Conservation (phyloP, 2,329 filamentous ascomycete species). For the Alternaria sp. region DNA sequence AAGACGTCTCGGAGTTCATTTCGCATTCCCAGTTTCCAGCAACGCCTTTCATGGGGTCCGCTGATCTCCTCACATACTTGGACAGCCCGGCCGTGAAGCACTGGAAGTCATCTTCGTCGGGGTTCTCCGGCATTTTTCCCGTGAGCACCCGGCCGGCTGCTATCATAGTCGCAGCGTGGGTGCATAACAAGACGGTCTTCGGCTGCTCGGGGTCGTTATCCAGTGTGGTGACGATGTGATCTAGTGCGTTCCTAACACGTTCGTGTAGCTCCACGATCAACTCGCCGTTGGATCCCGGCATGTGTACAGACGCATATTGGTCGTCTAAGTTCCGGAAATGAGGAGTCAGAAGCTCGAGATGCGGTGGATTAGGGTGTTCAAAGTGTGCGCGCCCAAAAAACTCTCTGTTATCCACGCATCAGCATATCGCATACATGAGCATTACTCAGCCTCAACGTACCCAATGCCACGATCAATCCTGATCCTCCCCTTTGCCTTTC, state of each 20-base stretch:
- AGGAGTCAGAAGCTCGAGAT: constrained; percentile 67
- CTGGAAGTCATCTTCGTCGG: constrained; percentile 79
- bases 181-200: constrained; percentile 79
- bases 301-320: constrained; percentile 68
- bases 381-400: constrained; percentile 92
- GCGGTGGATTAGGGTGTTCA: constrained; percentile 80
- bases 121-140: constrained; percentile 74
- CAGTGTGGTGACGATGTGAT: constrained; percentile 74
- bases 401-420: constrained; percentile 58
- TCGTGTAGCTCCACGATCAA: constrained; percentile 80
- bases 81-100: constrained; percentile 86
- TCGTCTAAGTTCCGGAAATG: constrained; percentile 70
- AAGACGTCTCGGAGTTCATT: constrained; percentile 84
- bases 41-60: constrained; percentile 65
- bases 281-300: constrained; percentile 79
- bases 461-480: constrained; percentile 62
- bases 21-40: constrained; percentile 82
- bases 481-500: constrained; percentile 52
- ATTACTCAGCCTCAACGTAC: constrained; percentile 43
- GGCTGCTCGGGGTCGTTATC: constrained; percentile 71
- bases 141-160: constrained; percentile 84
- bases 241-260: constrained; percentile 74
- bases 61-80: constrained; percentile 65
- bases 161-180: constrained; percentile 90
- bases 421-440: background rate